Evolutionary conservation across 306 rosid species (phyloP), one percentile per base, ranked within the genome.

Genomic region (Sindora glabra): DNA sequence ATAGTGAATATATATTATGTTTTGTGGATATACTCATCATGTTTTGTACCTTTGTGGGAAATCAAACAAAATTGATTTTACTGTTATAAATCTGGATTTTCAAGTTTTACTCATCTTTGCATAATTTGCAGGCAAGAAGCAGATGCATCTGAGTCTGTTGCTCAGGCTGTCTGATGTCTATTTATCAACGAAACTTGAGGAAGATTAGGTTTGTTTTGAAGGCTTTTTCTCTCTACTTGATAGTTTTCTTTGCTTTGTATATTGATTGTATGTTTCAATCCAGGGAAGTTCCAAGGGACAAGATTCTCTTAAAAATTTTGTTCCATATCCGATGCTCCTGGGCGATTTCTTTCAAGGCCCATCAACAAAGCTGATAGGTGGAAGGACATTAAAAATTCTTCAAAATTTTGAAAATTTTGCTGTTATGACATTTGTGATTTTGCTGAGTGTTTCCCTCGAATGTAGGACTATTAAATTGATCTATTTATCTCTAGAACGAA

Each of bases 111-210:
- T 15, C 54, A 64, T 41, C 39, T 30, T 30, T 42, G n/a, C 18
- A 27, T 59, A 50, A 69, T 65, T 70, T 81, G 65, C 89, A 92
- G 95, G 84, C 69, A 68, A 41, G 96, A 88, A 69, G 76, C 79
- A 63, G 78, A 72, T 71, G 57, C 83, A 61, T 53, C 89, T 3
- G 95, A 85, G 64, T 71, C 86, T 36, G 79, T 85, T 62, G 96
- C 95, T 39, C 92, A 83, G 67, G 84, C 74, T 58, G 81, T 72
- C 17, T 88, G 72, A 70, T 32, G 38, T 66, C 46, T 10, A 42
- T 56, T 67, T 7, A 25, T 50, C 40, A 42, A 54, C 49, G 54
- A 74, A 48, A 69, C 37, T 48, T 64, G 59, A 49, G 69, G 34
- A 17, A 4, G 61, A 60, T 39, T 10, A 19, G 48, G 44, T 33